These are phyloP conservation scores for Cerioporus squamosus DNA, from an alignment of 1,284 basidiomycete genomes.

Conservation along the genomic window DNA sequence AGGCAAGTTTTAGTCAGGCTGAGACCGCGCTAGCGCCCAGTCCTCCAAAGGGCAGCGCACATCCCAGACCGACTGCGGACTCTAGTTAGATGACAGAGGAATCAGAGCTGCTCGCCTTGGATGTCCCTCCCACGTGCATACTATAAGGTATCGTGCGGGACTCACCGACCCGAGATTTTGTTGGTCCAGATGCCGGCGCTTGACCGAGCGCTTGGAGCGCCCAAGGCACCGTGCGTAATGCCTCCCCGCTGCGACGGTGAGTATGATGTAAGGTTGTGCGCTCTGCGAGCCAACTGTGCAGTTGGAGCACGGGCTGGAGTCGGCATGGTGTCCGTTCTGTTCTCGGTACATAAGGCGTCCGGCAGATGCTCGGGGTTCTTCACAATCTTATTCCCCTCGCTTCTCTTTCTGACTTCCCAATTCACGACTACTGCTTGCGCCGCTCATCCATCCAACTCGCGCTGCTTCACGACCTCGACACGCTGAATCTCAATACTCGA, in stretches of 20 bases:
- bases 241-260: neutral
- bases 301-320: constrained; percentile 8
- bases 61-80: too few relatives aligned
- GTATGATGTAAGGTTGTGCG: constrained; percentile 5
- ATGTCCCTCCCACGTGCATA: too few relatives aligned
- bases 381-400: neutral
- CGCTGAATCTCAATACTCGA: neutral
- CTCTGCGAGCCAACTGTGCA: neutral
- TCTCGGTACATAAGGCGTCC: neutral
- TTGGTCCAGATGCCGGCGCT: neutral
- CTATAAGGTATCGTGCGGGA: too few relatives aligned
- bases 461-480: neutral
- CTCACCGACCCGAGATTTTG: neutral
- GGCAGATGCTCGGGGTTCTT: neutral
- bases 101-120: too few relatives aligned
- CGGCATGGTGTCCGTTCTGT: too few relatives aligned
- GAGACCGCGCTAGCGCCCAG: too few relatives aligned
- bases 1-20: too few relatives aligned
- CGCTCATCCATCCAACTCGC: neutral
- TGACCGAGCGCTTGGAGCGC: neutral
- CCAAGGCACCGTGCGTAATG: constrained; percentile 11
- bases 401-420: neutral
- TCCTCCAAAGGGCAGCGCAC: too few relatives aligned
- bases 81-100: too few relatives aligned
- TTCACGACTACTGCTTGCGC: too few relatives aligned